A percentile compares a stretch with the other conserved stretches of the same genome.
Evolutionary conservation across 805 yeast species (phyloP).

Genomic region (Yamadazyma takamatsuzukensis): DNA sequence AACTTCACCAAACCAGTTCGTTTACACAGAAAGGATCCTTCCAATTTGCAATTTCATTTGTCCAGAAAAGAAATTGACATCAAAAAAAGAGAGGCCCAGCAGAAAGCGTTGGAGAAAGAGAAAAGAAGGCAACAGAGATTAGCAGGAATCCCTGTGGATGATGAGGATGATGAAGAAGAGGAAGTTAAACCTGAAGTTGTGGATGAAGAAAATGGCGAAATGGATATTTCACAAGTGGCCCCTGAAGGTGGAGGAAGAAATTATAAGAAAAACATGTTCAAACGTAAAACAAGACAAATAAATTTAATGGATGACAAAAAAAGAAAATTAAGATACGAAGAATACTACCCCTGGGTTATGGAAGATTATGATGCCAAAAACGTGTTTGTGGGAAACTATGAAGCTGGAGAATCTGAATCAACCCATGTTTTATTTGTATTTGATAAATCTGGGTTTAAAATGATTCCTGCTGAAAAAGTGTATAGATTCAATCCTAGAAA

Average conservation of each 20-base stretch:
- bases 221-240: constrained; percentile 68
- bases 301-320: constrained; percentile 78
- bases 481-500: constrained; percentile 92
- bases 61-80: constrained; percentile 73
- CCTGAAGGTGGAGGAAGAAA: constrained; percentile 90
- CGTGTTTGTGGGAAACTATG: constrained; percentile 94
- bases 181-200: constrained; percentile 14
- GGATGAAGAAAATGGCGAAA: constrained; percentile 20
- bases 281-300: constrained; percentile 82
- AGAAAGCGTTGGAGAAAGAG: constrained; percentile 20
- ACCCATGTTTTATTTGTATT: constrained; percentile 76
- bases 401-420: constrained; percentile 83
- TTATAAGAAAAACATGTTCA: constrained; percentile 53
- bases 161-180: constrained; percentile 16
- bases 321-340: constrained; percentile 85
- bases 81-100: constrained; percentile 35
- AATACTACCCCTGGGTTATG: constrained; percentile 96
- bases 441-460: constrained; percentile 82
- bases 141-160: constrained; percentile 15
- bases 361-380: constrained; percentile 94
- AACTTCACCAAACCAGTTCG: constrained; percentile 81
- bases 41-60: constrained; percentile 82
- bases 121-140: constrained; percentile 15
- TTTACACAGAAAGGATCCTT: constrained; percentile 90
- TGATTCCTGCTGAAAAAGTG: constrained; percentile 94